Base-by-base conservation (phyloP, 1,139 yeast species). In the Geotrichum aggregatum region DNA sequence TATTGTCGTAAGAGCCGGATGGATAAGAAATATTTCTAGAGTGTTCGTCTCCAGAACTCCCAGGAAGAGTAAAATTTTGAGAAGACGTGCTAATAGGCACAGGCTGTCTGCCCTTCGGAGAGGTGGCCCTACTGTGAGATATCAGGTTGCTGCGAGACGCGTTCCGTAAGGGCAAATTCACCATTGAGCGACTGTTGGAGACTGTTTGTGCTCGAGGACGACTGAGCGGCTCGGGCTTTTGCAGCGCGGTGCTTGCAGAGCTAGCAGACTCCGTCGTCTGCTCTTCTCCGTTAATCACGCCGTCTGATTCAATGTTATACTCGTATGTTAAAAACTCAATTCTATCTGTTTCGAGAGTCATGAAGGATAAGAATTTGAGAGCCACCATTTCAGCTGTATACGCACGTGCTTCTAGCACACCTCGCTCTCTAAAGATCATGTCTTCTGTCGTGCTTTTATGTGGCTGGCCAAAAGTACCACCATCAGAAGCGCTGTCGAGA, bases 371-470 rank as follows among this genome's bases (percentile, higher is more conserved):
- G 35, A 59, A 64, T 22, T 65, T 57, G 21, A 58, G 57, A 0
- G 69, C 67, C 5, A 66, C 61, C 3, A 66, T 56, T 47, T 66
- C 69, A 2, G 67, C 66, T 1, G 68, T 61, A 42, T 39, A 56
- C 1, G 68, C 66, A n/a, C 69, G 52, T 1, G 69, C 66, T 24
- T 64, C 62, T 33, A 59, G 56, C 2, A 66, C 52, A 1, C 63
- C 63, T 14, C 55, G 48, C 34, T 61, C 63, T 31, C 53, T 30
- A 38, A 58, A 61, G 34, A 57, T 59, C 21, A 53, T 53, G 28
- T 56, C 58, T 18, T 61, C 55, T 18, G 64, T 61, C 11, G 52
- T 60, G n/a, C 40, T 38, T 13, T 38, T 38, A 19, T 19, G 42
- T 2, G 33, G 18, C 16, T 34, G 36, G 18, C 22, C 51, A n/a